Percentiles rank a stretch among this genome's conserved stretches.
Evolutionary conservation across 2,329 filamentous ascomycete species (phyloP).

Genomic region (Calonectria leucothoes): DNA sequence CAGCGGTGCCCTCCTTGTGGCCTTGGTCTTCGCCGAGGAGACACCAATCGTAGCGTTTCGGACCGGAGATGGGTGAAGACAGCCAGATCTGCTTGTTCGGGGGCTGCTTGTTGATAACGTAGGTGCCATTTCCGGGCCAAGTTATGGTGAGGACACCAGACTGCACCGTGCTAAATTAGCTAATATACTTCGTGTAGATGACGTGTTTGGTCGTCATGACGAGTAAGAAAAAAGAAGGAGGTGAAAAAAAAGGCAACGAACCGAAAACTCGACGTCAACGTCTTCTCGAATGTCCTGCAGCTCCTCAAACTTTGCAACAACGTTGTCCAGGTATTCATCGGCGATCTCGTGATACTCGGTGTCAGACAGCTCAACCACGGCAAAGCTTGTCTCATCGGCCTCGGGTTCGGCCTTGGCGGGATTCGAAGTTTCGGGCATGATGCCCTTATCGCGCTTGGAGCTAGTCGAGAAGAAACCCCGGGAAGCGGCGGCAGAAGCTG

Average conservation of each 20-base stretch:
- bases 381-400: conserved; percentile 49
- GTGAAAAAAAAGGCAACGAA: conserved; percentile 59
- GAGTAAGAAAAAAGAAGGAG: not conserved
- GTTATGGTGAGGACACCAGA: conserved; percentile 86
- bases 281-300: conserved; percentile 79
- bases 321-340: conserved; percentile 76
- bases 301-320: conserved; percentile 74
- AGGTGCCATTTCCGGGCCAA: conserved; percentile 78
- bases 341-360: conserved; percentile 81
- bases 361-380: conserved; percentile 73
- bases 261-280: conserved; percentile 89
- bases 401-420: conserved; percentile 59
- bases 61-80: conserved; percentile 88
- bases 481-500: conserved; percentile 19
- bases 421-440: conserved; percentile 70
- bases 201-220: not conserved
- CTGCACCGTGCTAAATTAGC: conserved; percentile 58
- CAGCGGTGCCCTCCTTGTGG: conserved; percentile 81
- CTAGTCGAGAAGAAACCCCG: conserved; percentile 47
- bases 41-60: conserved; percentile 95
- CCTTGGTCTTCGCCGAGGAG: conserved; percentile 74
- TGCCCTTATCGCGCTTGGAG: conserved; percentile 54
- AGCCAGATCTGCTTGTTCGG: conserved; percentile 99
- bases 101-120: conserved; percentile 98
- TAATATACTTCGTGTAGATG: not conserved